A percentile compares a stretch with the other conserved stretches of the same genome.
Evolutionary conservation across 768 basidiomycete genomes (phyloP).

Genomic region (Serendipita sp.): DNA sequence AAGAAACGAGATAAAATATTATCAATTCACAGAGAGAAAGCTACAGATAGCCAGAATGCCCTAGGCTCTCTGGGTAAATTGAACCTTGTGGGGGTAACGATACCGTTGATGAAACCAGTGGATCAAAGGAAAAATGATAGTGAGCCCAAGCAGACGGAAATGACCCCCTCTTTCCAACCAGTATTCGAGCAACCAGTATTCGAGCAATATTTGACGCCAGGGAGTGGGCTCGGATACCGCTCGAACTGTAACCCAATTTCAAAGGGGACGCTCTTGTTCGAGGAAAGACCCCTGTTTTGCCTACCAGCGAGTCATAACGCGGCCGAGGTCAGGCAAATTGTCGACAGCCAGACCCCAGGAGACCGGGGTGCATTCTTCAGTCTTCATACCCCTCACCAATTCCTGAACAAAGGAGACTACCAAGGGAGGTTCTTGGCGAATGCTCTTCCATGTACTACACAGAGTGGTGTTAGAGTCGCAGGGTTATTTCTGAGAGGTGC

Average conservation of each 20-base stretch:
- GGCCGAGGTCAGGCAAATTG: not conserved
- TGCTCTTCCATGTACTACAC: conserved; percentile 14
- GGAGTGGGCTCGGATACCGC: not conserved
- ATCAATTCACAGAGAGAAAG: no score
- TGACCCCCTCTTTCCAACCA: no score
- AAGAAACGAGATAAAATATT: no score
- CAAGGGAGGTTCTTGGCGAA: conserved; percentile 10
- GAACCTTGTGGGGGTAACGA: no score
- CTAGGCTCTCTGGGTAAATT: no score
- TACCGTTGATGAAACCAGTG: no score
- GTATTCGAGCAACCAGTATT: not conserved
- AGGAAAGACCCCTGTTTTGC: not conserved
- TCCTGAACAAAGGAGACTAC: not conserved
- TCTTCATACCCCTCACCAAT: not conserved
- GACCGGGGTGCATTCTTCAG: not conserved
- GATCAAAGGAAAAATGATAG: no score
- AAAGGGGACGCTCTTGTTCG: not conserved
- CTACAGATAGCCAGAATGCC: no score
- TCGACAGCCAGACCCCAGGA: not conserved
- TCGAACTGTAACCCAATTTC: not conserved
- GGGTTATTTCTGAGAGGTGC: conserved; percentile 18
- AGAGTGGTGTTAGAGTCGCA: not conserved
- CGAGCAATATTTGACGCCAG: not conserved
- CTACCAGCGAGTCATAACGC: not conserved
- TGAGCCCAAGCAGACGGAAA: no score